These are phyloP conservation scores for Hysterangium stoloniferum DNA, from an alignment of 768 basidiomycete species.

Conservation along the genomic window DNA sequence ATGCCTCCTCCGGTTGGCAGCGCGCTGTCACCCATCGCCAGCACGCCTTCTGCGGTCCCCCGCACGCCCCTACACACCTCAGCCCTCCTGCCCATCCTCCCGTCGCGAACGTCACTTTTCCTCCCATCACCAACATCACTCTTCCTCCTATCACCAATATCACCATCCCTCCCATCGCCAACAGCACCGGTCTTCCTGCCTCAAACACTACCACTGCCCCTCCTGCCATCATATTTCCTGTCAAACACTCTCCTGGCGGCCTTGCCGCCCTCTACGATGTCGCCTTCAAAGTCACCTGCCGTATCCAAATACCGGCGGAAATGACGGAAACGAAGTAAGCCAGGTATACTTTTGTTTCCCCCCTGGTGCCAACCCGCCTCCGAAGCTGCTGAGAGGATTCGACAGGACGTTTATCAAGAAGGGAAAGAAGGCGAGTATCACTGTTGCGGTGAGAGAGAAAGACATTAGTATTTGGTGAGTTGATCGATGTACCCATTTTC, in stretches of 20 bases:
- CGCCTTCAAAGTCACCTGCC: conserved; percentile 53
- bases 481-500: too few species aligned
- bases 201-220: conserved; percentile 3
- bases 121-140: too few species aligned
- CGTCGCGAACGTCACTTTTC: background rate
- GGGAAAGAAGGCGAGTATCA: conserved; percentile 38
- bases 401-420: conserved; percentile 44
- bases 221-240: background rate
- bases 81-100: too few species aligned
- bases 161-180: too few species aligned
- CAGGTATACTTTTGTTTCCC: conserved; percentile 74
- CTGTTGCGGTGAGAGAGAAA: conserved; percentile 36
- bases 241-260: conserved; percentile 2
- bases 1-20: background rate
- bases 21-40: background rate
- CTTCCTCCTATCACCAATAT: too few species aligned
- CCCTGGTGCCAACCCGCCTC: conserved; percentile 55
- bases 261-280: conserved; percentile 56
- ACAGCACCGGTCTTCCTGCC: too few species aligned
- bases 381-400: conserved; percentile 65
- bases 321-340: conserved; percentile 59
- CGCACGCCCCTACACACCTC: too few species aligned
- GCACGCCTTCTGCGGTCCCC: background rate
- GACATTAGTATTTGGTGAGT: conserved; percentile 9
- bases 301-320: conserved; percentile 56